Base-by-base conservation (phyloP, 2,329 filamentous ascomycete genomes). In the Penicillium verrucosum region DNA sequence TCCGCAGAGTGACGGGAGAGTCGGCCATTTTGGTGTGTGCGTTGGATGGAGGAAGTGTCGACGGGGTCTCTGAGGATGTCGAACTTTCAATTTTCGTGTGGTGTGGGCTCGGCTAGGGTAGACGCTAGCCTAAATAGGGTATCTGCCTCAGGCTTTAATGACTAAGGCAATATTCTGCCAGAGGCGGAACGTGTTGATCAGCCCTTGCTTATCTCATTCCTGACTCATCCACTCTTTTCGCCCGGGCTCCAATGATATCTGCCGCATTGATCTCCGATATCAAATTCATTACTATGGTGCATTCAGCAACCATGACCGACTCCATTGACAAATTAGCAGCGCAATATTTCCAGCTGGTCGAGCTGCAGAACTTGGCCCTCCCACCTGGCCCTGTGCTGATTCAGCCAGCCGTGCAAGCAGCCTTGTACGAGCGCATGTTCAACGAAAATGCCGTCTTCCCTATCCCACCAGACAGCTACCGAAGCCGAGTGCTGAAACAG, bases 311-410 rank as follows among this genome's bases (percentile, higher is more conserved):
- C 21, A 64, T 63, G 61, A 34, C 56, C n/a, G 60, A 57, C 56
- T 60, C 44, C 72, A 61, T 75, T 65, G 63, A 70, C 64, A 68
- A 76, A 43, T 69, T 81, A 48, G 67, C 70, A 58, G 81, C 84
- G 85, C 92, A 96, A 70, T 95, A 90, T 69, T 81, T 93, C 34
- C 92, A 97, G 71, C 78, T 92, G 2, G 85, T 86, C 41, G 81
- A 92, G 45, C 76, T 79, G 0, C 71, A 79, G 8, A 71, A 79
- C 29, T 77, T 93, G 36, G 80, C 83, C 46, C 89, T 87, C 70
- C 92, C 91, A 1, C 74, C 82, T 25, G 74, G 78, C 23, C 67
- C 79, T 25, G 69, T 83, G 14, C 78, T 96, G 29, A 82, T 85
- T 59, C 77, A 82, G 29, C 76, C 83, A 11, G 73, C 77, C 4